A percentile compares a stretch with the other conserved stretches of the same genome.
Conservation (phyloP, 495 filamentous ascomycete species). For the Penicillium daleae region DNA sequence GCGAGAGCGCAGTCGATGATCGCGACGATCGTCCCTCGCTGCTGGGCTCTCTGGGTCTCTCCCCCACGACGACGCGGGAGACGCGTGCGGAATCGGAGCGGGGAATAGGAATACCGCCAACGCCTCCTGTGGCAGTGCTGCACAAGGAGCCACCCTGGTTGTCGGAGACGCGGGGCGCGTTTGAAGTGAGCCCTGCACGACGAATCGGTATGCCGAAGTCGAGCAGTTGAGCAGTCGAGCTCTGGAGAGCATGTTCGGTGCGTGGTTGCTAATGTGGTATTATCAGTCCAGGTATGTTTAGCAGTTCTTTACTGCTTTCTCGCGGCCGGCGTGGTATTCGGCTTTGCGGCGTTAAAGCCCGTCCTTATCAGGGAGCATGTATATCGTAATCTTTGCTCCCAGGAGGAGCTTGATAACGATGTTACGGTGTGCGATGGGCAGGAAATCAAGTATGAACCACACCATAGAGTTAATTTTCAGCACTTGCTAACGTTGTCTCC, state of each 20-base stretch:
- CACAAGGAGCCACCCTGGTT: conserved; percentile 22
- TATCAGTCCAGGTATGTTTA: conserved; percentile 49
- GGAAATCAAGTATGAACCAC: conserved; percentile 64
- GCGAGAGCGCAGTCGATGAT: conserved; percentile 32
- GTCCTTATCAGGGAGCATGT: conserved; percentile 68
- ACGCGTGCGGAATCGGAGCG: conserved; percentile 18
- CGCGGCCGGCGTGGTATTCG: conserved; percentile 73
- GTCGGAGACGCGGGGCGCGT: conserved; percentile 62
- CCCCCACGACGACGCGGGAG: conserved; percentile 33
- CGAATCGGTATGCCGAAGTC: conserved; percentile 59
- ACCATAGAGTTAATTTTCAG: conserved; percentile 7
- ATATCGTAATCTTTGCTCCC: conserved; percentile 62
- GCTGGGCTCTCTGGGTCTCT: conserved; percentile 22
- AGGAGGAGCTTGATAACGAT: conserved; percentile 59
- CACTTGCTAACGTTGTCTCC: not conserved
- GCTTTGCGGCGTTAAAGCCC: conserved; percentile 75
- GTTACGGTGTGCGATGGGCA: conserved; percentile 71
- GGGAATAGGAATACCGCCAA: not conserved
- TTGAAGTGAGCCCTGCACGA: conserved; percentile 67
- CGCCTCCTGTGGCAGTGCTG: not conserved
- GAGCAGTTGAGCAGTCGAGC: too few species aligned
- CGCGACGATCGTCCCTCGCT: conserved; percentile 37
- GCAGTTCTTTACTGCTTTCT: conserved; percentile 83
- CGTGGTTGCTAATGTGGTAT: conserved; percentile 6
- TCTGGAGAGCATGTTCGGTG: not conserved